These are phyloP conservation scores for Neoboletus subvelutipes DNA, from an alignment of 768 basidiomycete genomes.

Conservation along the genomic window DNA sequence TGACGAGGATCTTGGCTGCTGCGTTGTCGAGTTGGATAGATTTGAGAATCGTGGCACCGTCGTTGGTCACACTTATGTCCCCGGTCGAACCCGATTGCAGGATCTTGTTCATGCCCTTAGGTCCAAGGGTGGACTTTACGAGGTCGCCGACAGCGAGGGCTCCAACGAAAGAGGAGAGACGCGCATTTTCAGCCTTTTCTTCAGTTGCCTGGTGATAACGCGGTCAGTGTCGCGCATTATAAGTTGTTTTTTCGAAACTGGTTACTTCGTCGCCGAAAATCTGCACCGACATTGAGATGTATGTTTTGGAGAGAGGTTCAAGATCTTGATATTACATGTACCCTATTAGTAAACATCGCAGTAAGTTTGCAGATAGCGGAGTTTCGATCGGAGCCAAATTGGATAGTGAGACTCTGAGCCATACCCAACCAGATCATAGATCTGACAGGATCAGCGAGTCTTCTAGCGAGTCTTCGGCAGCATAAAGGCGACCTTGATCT, in stretches of 20 bases:
- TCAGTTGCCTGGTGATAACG: constrained; percentile 65
- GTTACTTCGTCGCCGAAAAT: constrained; percentile 66
- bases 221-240: not conserved
- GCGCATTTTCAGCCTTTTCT: constrained; percentile 97
- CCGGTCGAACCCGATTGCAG: constrained; percentile 88
- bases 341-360: not conserved
- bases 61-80: constrained; percentile 96
- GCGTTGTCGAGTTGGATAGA: constrained; percentile 97
- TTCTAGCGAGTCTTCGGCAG: no score
- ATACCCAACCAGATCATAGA: no score
- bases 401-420: no score
- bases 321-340: not conserved
- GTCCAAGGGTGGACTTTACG: constrained; percentile 97
- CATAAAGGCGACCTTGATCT: no score
- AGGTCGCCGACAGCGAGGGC: constrained; percentile 97
- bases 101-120: constrained; percentile 99
- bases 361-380: not conserved
- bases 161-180: constrained; percentile 96
- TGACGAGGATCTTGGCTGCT: constrained; percentile 98
- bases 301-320: not conserved
- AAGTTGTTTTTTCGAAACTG: not conserved
- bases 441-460: no score
- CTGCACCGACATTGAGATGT: constrained; percentile 48
- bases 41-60: constrained; percentile 98
- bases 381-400: no score